Evolutionary conservation across 352 stramenopile genomes (phyloP), one percentile per base, ranked within the genome.

Genomic region (Lagenidium sp.): DNA sequence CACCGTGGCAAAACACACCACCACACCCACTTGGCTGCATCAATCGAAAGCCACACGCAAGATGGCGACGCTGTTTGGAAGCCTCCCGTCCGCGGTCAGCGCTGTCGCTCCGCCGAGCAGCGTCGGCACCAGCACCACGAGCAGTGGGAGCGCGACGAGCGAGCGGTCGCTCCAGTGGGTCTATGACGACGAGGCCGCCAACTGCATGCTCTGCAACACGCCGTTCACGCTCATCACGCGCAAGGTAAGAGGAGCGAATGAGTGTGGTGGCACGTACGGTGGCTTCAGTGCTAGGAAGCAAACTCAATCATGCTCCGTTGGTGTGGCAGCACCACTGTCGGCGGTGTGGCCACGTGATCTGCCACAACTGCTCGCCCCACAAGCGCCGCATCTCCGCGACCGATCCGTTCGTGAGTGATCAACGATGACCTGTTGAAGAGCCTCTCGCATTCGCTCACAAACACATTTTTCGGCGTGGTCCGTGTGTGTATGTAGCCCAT

Each of bases 151-250:
- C 20, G 48, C 44, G 34, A 46, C 38, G 16, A 63, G 63, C n/a
- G 77, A 86, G 41, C 71, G 77, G 16, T 45, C 68, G 20, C 55
- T 92, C 25, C 69, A 87, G 45, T 92, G 79, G 79, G 74, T 92
- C 28, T 84, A 82, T 51, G 79, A 92, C 51, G 77, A 92, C 38
- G 76, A 92, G 45, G 87, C 76, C 4, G 63, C 61, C 44, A 89
- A 92, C 53, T 92, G 79, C 51, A 92, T 92, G 79, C 77, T 85
- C 52, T 92, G 79, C 65, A 88, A 92, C 47, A 85, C 76, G 41
- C 65, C 65, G 7, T 92, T 92, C 59, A 87, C 79, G 15, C 50
- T 92, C 30, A 58, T 92, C 36, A 89, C 77, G 25, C 68, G 79
- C 38, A 92, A 92, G 71, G 79, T 91, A 18, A 28, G 16, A 48